Percentiles rank a stretch among this genome's conserved stretches.
phyloP scores from a whole-genome alignment of 176 grass and related monocot species.

The Carex pumila region DNA sequence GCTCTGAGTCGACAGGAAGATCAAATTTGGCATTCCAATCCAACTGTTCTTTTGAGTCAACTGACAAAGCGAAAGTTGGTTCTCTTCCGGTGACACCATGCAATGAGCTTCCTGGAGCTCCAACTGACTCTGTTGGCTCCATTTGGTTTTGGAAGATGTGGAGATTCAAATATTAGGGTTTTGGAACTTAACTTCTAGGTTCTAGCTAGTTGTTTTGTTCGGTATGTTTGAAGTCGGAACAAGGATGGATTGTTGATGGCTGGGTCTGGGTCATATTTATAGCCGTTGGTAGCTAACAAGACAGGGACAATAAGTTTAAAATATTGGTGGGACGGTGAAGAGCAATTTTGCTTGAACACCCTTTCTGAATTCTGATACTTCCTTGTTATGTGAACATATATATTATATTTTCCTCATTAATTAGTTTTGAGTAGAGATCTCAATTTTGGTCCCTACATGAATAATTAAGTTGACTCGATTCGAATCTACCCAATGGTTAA shows the following conservation, averaged over 20 bases:
- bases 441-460: too few relatives aligned
- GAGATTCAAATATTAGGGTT: not conserved
- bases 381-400: too few relatives aligned
- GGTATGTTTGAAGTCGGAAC: not conserved
- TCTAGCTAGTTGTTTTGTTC: not conserved
- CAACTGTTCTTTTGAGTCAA: not conserved
- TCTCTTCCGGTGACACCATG: conserved; percentile 57
- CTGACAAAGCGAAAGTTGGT: conserved; percentile 42
- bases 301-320: not conserved
- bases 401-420: too few relatives aligned
- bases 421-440: too few relatives aligned
- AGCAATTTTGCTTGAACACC: not conserved
- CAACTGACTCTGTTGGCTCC: not conserved
- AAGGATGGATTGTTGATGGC: not conserved
- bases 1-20: conserved; percentile 76
- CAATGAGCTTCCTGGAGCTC: conserved; percentile 53
- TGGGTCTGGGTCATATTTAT: not conserved
- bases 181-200: not conserved
- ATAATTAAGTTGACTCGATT: too few relatives aligned
- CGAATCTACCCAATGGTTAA: too few relatives aligned
- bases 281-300: not conserved
- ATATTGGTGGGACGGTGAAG: not conserved
- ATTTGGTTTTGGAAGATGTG: not conserved
- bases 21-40: conserved; percentile 27
- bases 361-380: too few relatives aligned